Base-by-base conservation (phyloP, 2,329 filamentous ascomycete genomes). In the Stemphylium lycopersici region DNA sequence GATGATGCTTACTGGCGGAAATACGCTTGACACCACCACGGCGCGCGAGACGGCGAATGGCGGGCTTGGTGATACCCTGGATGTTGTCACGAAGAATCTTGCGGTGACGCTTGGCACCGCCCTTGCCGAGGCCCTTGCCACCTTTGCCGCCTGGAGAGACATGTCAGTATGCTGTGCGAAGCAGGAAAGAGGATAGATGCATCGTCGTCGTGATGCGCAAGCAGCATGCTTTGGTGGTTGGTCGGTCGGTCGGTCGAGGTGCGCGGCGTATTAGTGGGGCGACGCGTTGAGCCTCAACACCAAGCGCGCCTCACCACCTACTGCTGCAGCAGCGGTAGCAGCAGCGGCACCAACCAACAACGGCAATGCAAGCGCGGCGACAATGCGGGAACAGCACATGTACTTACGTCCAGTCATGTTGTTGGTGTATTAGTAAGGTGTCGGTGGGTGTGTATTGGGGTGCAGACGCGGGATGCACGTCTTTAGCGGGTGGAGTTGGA, bases 21-120 rank as follows among this genome's bases (percentile, higher is more conserved):
- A 79, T 80, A 79, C 79, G 79, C 77, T 81, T 80, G 76, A 80
- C 79, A 79, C 78, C 78, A 62, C 79, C 78, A 79, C 80, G 80
- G 72, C 80, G 80, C 62, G 79, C 80, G 69, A 82, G 79, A 81
- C 80, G 79, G 55, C 80, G 79, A 70, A 82, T 81, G 54, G 80
- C 80, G 62, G 80, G 79, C 78, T 82, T 82, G 67, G 80, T 81
- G 71, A 82, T 81, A 71, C 80, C 80, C 71, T 81, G 80, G 72
- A 81, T 82, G 77, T 82, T 81, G 78, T 82, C 80, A 65, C 80
- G 80, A 63, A 82, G 74, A 71, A 82, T 82, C 79, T 82, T 82
- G 63, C 80, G 78, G 67, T 82, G 80, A 74, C 80, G 80, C 77
- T 82, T 82, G 72, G 80, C 80, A 59, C 80, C 80, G 60, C 80